Evolutionary conservation across 371 early-diverging fungal genomes (phyloP).

Genomic region (Mortierella sp.): DNA sequence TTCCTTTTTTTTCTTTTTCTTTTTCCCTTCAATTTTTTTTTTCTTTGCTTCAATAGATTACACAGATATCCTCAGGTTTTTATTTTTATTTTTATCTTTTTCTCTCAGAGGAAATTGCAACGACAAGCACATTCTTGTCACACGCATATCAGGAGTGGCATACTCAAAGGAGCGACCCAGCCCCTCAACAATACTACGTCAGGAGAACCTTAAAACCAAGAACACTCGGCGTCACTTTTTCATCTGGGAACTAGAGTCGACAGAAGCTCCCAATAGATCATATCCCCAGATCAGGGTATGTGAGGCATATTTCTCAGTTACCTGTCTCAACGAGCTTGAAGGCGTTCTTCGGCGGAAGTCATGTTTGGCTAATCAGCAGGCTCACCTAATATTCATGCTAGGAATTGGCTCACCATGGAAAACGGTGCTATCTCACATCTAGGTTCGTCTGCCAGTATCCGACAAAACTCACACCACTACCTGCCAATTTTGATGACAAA

Average conservation of each 20-base stretch:
- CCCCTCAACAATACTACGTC: constrained; percentile 7
- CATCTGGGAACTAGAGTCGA: not conserved
- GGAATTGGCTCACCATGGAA: constrained; percentile 42
- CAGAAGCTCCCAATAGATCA: not conserved
- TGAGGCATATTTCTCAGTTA: not conserved
- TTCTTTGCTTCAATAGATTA: not conserved
- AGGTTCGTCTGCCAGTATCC: constrained; percentile 31
- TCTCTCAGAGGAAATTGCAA: constrained; percentile 2
- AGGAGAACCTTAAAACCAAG: not conserved
- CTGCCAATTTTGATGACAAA: constrained; percentile 46
- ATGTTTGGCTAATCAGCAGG: constrained; percentile 11
- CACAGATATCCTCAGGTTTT: not conserved
- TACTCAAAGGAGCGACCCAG: constrained; percentile 2
- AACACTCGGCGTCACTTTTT: not conserved
- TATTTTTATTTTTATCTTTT: constrained; percentile 3
- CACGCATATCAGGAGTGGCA: constrained; percentile 8
- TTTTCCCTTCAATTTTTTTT: not conserved
- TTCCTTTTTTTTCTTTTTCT: not conserved
- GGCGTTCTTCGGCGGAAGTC: not conserved
- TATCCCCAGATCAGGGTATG: constrained; percentile 12
- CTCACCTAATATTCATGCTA: constrained; percentile 11
- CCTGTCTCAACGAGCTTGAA: not conserved
- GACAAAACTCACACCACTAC: constrained; percentile 44
- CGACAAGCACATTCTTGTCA: not conserved
- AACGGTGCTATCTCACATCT: constrained; percentile 40